A percentile compares a stretch with the other conserved stretches of the same genome.
Conservation (phyloP, 768 basidiomycete genomes). For the Hericium erinaceus region DNA sequence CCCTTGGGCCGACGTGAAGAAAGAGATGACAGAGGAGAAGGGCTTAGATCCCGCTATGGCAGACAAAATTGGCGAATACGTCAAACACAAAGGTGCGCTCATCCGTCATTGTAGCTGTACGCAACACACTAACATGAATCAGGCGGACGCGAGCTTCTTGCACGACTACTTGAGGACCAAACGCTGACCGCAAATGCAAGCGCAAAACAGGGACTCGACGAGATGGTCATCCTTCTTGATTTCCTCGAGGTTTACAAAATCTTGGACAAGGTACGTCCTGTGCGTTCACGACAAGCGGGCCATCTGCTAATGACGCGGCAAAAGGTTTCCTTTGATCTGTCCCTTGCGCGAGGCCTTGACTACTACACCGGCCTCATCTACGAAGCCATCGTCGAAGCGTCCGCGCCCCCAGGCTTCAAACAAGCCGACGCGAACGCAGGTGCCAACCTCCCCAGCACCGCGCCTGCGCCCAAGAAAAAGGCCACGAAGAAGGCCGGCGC, state of each 20-base stretch:
- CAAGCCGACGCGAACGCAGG: conserved; percentile 33
- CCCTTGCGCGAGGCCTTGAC: conserved; percentile 93
- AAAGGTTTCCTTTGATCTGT: conserved; percentile 92
- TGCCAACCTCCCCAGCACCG: conserved; percentile 22
- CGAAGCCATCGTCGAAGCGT: conserved; percentile 89
- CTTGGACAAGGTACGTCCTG: conserved; percentile 50
- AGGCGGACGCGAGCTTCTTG: conserved; percentile 77
- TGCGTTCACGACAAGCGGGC: too few relatives aligned
- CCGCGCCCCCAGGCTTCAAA: conserved; percentile 81
- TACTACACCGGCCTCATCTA: conserved; percentile 99
- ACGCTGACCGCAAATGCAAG: conserved; percentile 57
- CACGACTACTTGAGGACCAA: conserved; percentile 54
- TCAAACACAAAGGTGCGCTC: conserved; percentile 80
- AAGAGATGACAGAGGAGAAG: conserved; percentile 96
- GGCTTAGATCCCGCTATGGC: conserved; percentile 73
- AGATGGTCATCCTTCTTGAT: conserved; percentile 80
- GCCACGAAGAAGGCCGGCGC: conserved; percentile 33
- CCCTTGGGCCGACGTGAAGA: conserved; percentile 86
- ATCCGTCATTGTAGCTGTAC: not conserved
- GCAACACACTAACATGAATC: not conserved
- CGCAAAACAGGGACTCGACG: conserved; percentile 75
- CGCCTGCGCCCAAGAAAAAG: conserved; percentile 30
- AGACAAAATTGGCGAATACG: conserved; percentile 95
- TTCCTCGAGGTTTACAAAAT: conserved; percentile 78
- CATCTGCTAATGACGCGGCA: not conserved